Conservation (phyloP, 2,329 filamentous ascomycete species). For the Onygenales sp. region DNA sequence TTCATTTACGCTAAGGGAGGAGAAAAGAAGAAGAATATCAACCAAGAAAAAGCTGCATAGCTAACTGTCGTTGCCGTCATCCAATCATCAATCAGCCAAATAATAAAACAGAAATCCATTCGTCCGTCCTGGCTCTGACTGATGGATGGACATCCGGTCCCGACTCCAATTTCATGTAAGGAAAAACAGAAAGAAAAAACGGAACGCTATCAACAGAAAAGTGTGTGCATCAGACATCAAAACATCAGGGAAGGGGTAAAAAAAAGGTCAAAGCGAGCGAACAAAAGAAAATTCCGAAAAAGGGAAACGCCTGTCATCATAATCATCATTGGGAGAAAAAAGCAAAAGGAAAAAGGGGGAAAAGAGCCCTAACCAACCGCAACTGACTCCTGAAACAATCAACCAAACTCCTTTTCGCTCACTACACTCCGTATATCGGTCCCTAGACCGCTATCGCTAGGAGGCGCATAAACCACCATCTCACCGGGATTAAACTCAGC, state of each 20-base stretch:
- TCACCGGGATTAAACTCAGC: conserved; percentile 10
- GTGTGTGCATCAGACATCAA: not conserved
- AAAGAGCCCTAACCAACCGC: conserved; percentile 7
- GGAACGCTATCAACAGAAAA: no score
- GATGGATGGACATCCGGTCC: no score
- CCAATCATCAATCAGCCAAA: no score
- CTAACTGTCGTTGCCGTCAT: no score
- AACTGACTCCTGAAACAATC: conserved; percentile 7
- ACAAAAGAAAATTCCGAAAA: not conserved
- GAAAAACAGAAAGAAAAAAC: no score
- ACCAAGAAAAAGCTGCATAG: not conserved
- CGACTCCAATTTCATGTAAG: no score
- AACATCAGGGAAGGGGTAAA: not conserved
- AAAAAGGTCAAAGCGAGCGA: not conserved
- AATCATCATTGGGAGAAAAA: not conserved
- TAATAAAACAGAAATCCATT: no score
- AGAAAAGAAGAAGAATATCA: not conserved
- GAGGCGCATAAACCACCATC: conserved; percentile 12
- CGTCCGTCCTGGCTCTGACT: no score
- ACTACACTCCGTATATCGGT: conserved; percentile 17
- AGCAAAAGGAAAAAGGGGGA: conserved; percentile 2
- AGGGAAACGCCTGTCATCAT: no score
- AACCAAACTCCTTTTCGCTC: conserved; percentile 6
- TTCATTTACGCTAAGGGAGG: not conserved
- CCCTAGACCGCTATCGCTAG: conserved; percentile 23